Evolutionary conservation across 495 filamentous ascomycete genomes (phyloP), one percentile per base, ranked within the genome.

Genomic region (Saxispiralis lemnorum): DNA sequence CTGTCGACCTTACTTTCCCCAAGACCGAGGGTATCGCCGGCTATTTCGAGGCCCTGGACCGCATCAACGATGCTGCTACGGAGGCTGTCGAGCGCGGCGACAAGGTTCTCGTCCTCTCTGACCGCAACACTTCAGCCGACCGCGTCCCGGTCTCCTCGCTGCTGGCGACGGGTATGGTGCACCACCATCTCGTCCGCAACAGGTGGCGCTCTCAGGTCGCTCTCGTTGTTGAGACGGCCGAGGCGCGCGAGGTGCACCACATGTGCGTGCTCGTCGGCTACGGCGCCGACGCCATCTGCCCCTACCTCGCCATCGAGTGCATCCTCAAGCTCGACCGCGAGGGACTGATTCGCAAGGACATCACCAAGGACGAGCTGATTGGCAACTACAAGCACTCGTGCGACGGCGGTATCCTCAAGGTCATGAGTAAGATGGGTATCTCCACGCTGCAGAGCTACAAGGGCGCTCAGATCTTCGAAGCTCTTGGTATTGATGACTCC

Each of bases 391-490:
- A 92, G 68, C 82, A 89, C 55, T 99, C 89, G 37, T 92, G 84
- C 55, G 92, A 96, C 54, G 89, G 89, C 53, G 89, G 89, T 63
- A 94, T 99, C 47, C 70, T 99, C 45, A 99, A 99, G 67, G 89
- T 99, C 58, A 99, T 99, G 89, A 93, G 84, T 65, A 99, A 99
- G 70, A 99, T 99, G 89, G 89, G 89, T 64, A 99, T 99, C 53
- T 99, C 89, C 10, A 99, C 89, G 36, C 67, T 99, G 35, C 84
- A 89, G 59, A 92, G 83, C 53, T 99, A 99, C 70, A 99, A 99
- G 68, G 89, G 89, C 59, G 89, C 89, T 42, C 89, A 99, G 66
- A 99, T 99, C 51, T 99, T 96, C 51, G 89, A 99, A 59, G 89
- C 92, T n/a, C 78, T 99, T 35, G 89, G 89, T 62, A 78, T 99